Base-by-base conservation (phyloP, 768 basidiomycete genomes). In the Mycena crocata region DNA sequence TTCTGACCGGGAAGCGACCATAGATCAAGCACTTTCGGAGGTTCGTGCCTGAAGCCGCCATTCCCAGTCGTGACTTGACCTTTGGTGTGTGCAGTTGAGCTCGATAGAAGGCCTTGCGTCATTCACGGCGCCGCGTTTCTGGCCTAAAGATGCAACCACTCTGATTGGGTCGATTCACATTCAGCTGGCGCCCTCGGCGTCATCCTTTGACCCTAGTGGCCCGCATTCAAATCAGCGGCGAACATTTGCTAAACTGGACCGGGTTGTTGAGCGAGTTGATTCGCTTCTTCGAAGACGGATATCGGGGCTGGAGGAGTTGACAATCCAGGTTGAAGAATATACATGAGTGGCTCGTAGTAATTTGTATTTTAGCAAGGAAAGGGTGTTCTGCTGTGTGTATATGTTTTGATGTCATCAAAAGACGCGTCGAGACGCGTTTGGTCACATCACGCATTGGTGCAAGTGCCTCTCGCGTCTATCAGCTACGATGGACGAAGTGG, bases 111-210 rank as follows among this genome's bases (percentile, higher is more conserved):
- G 95, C 3, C 81, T 99, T 5, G 88, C 86, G 3, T 93, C 93
- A 2, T 97, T 93, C 78, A 89, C 89, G 3, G 83, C 86, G 1
- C 89, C 96, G 0, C 87, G 94, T 28, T 98, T 99, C 79, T 99
- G 98, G 98, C 96, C 96, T 0, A 96, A 97, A 78, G 96, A 98
- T 77, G 87, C 94, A 5, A 85, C 87, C 3, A 90, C 88, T 48
- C 76, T 98, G 40, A 89, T 98, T 71, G 98, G 97, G 26, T 95
- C 94, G 9, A 94, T 99, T 60, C 95, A 94, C 75, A 88, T 99
- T 52, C 94, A 94, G 70, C 85, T 99, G n/a, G 83, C 87, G 12
- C 87, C 86, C 13, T 89, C 91, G 0, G 78, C 84, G 1, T 84
- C 89, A 0, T 79, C 86, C 0, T 75, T 83, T 70, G 88, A 92